A percentile compares a stretch with the other conserved stretches of the same genome.
phyloP scores from a whole-genome alignment of 371 early-diverging fungal genomes.

The Syncephalastrum racemosum region DNA sequence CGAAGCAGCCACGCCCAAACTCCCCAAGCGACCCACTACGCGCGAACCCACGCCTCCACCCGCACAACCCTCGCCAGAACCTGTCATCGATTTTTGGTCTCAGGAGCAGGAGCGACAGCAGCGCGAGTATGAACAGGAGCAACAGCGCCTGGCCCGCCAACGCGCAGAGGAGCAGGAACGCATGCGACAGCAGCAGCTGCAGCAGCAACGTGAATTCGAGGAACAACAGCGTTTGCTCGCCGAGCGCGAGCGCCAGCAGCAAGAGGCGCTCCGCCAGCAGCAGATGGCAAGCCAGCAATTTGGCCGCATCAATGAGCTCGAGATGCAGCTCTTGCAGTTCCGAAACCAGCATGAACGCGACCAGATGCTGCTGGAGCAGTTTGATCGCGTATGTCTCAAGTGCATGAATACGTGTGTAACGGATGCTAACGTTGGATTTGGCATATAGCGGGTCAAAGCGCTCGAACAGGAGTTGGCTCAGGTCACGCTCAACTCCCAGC shows the following conservation, averaged over 20 bases:
- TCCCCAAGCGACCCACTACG: conserved; percentile 36
- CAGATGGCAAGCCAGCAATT: conserved; percentile 75
- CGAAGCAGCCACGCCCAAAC: conserved; percentile 42
- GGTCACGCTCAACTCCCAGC: conserved; percentile 65
- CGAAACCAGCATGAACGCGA: conserved; percentile 83
- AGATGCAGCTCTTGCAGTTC: conserved; percentile 75
- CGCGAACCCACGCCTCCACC: conserved; percentile 32
- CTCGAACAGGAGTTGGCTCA: conserved; percentile 84
- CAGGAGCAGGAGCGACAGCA: conserved; percentile 69
- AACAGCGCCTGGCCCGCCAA: conserved; percentile 61
- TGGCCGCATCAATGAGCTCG: conserved; percentile 75
- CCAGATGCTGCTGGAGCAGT: conserved; percentile 80
- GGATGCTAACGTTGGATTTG: background rate
- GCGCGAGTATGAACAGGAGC: conserved; percentile 74
- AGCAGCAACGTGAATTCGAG: conserved; percentile 74
- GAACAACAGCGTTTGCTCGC: conserved; percentile 71
- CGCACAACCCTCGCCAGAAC: conserved; percentile 58
- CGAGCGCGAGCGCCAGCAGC: conserved; percentile 67
- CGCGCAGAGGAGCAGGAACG: conserved; percentile 61
- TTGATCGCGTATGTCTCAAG: conserved; percentile 60
- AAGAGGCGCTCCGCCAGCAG: conserved; percentile 67
- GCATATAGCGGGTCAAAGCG: conserved; percentile 55
- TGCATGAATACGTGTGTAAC: background rate
- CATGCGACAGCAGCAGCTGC: conserved; percentile 56
- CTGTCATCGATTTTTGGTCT: conserved; percentile 62